phyloP scores from a whole-genome alignment of 345 rosid genomes.

The Salix brachista region DNA sequence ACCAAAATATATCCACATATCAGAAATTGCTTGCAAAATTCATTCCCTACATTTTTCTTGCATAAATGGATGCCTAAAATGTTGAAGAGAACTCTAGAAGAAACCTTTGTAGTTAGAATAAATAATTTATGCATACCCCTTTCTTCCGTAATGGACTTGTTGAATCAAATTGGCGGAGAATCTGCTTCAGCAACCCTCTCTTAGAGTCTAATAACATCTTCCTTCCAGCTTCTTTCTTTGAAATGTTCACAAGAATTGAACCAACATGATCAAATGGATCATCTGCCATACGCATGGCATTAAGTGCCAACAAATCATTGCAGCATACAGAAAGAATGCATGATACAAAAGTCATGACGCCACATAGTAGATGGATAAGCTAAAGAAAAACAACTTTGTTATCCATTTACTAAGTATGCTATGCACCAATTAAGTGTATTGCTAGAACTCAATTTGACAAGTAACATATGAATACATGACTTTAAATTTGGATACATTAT shows the following conservation, averaged over 20 bases:
- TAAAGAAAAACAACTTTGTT: not conserved
- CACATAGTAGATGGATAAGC: constrained; percentile 4
- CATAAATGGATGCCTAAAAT: not conserved
- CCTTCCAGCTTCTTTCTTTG: constrained; percentile 79
- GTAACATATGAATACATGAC: not conserved
- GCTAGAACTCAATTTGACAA: not conserved
- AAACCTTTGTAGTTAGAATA: constrained; percentile 6
- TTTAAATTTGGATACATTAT: not conserved
- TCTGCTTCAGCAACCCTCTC: constrained; percentile 76
- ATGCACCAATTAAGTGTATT: not conserved
- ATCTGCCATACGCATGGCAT: constrained; percentile 39
- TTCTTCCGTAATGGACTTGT: constrained; percentile 59
- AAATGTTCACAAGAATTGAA: constrained; percentile 85
- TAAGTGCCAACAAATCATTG: constrained; percentile 11
- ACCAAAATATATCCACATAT: not conserved
- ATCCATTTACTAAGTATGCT: not conserved
- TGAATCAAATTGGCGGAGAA: constrained; percentile 77
- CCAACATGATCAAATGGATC: constrained; percentile 92
- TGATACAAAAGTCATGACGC: not conserved
- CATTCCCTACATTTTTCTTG: not conserved
- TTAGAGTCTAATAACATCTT: constrained; percentile 71
- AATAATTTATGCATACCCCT: constrained; percentile 56
- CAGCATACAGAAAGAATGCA: not conserved
- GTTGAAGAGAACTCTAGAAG: not conserved
- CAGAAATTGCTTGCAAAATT: not conserved